phyloP scores from a whole-genome alignment of 2,329 filamentous ascomycete species.

The Botryosphaeria dothidea region DNA sequence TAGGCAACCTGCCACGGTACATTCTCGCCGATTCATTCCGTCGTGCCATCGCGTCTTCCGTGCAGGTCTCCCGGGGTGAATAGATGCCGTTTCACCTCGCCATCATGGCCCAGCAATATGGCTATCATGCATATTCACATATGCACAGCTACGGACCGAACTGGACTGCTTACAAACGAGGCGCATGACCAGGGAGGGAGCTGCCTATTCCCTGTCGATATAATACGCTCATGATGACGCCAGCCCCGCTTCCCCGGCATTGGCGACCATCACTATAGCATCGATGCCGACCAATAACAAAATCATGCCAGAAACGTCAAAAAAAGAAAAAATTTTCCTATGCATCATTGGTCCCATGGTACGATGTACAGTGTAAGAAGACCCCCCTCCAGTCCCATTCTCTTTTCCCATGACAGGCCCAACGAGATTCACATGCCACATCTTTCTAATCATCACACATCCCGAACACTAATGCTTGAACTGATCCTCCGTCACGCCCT shows the following conservation, averaged over 20 bases:
- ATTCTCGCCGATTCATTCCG: neutral
- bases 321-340: neutral
- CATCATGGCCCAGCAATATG: too few species aligned
- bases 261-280: neutral
- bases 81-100: neutral
- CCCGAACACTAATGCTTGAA: conserved; percentile 58
- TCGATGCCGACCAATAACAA: neutral
- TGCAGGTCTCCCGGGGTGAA: too few species aligned
- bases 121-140: too few species aligned
- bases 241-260: neutral
- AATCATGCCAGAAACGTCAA: neutral
- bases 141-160: too few species aligned
- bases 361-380: neutral
- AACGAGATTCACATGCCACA: neutral
- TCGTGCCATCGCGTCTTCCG: neutral
- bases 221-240: neutral
- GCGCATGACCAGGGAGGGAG: neutral
- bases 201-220: neutral
- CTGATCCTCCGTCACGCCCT: conserved; percentile 97
- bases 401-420: neutral
- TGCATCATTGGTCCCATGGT: neutral
- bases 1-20: neutral
- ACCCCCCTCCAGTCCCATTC: neutral
- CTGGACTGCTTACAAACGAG: neutral
- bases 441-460: neutral